A percentile compares a stretch with the other conserved stretches of the same genome.
These are phyloP conservation scores for Xylaria sp. DNA, from an alignment of 2,329 filamentous ascomycete species.

Conservation along the genomic window DNA sequence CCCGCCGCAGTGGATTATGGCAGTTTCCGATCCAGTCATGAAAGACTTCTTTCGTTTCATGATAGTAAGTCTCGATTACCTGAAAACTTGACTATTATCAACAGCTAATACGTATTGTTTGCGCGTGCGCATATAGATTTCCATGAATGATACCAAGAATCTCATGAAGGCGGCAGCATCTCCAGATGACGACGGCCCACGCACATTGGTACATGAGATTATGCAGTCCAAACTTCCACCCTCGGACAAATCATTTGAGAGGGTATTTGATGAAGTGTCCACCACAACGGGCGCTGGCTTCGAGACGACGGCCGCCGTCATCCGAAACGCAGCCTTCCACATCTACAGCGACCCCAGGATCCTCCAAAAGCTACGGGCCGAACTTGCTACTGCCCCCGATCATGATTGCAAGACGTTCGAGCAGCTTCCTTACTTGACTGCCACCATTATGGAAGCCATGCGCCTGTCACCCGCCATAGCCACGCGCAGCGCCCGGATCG, in stretches of 20 bases:
- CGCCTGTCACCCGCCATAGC: too few relatives aligned
- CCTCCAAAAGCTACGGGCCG: conserved; percentile 37
- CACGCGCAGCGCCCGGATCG: too few relatives aligned
- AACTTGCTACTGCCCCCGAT: too few relatives aligned
- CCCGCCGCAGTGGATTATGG: conserved; percentile 36
- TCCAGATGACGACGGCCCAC: conserved; percentile 32
- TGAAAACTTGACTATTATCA: too few relatives aligned
- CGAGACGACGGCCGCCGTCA: conserved; percentile 38
- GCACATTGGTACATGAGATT: conserved; percentile 41
- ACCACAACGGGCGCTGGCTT: conserved; percentile 40
- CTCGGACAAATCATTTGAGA: conserved; percentile 36
- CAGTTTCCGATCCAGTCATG: conserved; percentile 34
- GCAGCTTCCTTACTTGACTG: too few relatives aligned
- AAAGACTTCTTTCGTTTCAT: conserved; percentile 38
- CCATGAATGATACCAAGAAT: conserved; percentile 37
- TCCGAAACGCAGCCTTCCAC: conserved; percentile 37
- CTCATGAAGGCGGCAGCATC: conserved; percentile 36
- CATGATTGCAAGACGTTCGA: too few relatives aligned
- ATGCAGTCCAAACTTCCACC: conserved; percentile 40
- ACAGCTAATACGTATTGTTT: too few relatives aligned
- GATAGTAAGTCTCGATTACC: conserved; percentile 33
- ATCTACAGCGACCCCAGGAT: conserved; percentile 39
- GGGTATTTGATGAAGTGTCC: conserved; percentile 37
- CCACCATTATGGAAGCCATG: too few relatives aligned
- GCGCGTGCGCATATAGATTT: too few relatives aligned